These are phyloP conservation scores for Piper betle DNA, from an alignment of 164 flowering plant genomes.

Conservation along the genomic window DNA sequence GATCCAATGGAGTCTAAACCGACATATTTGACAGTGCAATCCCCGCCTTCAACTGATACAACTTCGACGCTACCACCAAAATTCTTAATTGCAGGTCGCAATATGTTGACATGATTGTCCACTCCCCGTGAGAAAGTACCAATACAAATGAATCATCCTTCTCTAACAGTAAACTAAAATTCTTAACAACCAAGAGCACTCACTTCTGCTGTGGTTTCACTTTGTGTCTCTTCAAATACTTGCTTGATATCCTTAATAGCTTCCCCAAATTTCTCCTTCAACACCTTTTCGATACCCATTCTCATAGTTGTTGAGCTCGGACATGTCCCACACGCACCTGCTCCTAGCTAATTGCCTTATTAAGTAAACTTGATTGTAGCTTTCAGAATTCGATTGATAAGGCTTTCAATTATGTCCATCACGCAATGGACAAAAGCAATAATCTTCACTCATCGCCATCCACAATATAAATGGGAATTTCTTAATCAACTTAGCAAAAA, in stretches of 20 bases:
- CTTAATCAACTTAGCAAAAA: too few relatives aligned
- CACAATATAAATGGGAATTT: too few relatives aligned
- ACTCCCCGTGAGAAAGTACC: slow-evolving; percentile 42
- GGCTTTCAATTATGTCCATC: too few relatives aligned
- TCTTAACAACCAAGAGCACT: slow-evolving; percentile 3
- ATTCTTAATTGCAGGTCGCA: slow-evolving; percentile 83
- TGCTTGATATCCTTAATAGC: slow-evolving; percentile 69
- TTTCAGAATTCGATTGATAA: too few relatives aligned
- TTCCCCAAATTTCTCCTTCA: slow-evolving; percentile 91
- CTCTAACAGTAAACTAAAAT: too few relatives aligned
- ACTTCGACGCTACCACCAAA: slow-evolving; percentile 89
- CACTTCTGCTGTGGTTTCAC: slow-evolving; percentile 64
- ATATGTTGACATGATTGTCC: slow-evolving; percentile 66
- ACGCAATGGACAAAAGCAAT: too few relatives aligned
- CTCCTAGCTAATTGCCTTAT: background rate
- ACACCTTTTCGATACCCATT: slow-evolving; percentile 88
- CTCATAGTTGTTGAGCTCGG: slow-evolving; percentile 97
- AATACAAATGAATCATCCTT: background rate
- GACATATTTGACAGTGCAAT: slow-evolving; percentile 53
- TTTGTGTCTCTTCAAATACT: slow-evolving; percentile 46
- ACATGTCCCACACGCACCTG: slow-evolving; percentile 93
- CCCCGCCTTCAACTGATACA: slow-evolving; percentile 46
- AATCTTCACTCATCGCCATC: too few relatives aligned
- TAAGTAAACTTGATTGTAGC: too few relatives aligned
- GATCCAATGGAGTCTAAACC: slow-evolving; percentile 90